phyloP scores from a whole-genome alignment of 306 rosid species.

The Lathyrus aphaca region DNA sequence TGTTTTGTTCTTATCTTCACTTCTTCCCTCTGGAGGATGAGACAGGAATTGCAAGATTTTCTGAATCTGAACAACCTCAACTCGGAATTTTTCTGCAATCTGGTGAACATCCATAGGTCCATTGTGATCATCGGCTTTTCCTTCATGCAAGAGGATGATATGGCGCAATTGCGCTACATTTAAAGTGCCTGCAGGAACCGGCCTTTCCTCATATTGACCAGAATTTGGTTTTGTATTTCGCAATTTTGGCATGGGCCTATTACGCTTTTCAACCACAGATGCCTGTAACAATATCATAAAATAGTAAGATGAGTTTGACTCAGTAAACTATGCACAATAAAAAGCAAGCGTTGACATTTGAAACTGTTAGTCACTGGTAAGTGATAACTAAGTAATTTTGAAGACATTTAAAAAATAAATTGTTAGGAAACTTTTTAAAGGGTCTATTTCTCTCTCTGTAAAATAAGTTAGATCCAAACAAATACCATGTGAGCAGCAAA shows the following conservation, averaged over 20 bases:
- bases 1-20: slow-evolving; percentile 42
- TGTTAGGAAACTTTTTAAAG: not conserved
- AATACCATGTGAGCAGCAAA: not conserved
- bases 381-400: not conserved
- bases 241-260: slow-evolving; percentile 78
- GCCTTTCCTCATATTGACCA: slow-evolving; percentile 62
- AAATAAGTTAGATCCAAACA: slow-evolving; percentile 15
- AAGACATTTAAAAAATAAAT: not conserved
- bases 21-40: slow-evolving; percentile 67
- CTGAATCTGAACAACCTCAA: slow-evolving; percentile 59
- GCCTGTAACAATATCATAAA: slow-evolving; percentile 53
- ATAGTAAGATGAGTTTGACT: slow-evolving; percentile 26
- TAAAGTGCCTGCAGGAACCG: slow-evolving; percentile 71
- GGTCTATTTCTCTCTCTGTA: not conserved
- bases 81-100: slow-evolving; percentile 65
- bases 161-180: slow-evolving; percentile 85
- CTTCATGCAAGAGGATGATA: slow-evolving; percentile 67
- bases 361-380: not conserved
- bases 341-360: slow-evolving; percentile 17
- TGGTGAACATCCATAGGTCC: slow-evolving; percentile 69
- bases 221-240: slow-evolving; percentile 72
- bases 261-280: slow-evolving; percentile 66
- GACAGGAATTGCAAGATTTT: slow-evolving; percentile 70
- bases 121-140: slow-evolving; percentile 77
- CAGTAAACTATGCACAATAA: not conserved